These are phyloP conservation scores for Nemania diffusa DNA, from an alignment of 2,329 filamentous ascomycete species.

Conservation along the genomic window DNA sequence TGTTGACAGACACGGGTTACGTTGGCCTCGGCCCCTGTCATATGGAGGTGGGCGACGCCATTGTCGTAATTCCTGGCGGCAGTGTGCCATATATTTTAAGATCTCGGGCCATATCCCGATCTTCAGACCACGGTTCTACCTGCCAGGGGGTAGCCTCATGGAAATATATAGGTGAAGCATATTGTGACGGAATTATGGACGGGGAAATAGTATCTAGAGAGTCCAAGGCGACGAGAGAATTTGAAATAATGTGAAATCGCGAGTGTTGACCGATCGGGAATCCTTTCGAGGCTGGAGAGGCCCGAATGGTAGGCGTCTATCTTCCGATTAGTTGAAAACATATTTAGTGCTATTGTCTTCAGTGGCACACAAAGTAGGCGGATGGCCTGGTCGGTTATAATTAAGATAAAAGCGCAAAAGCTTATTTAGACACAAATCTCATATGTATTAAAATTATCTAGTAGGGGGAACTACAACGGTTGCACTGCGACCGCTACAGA, in stretches of 20 bases:
- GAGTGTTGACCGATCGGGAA: neutral
- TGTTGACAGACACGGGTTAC: constrained; percentile 45
- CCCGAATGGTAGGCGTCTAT: too few species aligned
- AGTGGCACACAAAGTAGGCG: too few species aligned
- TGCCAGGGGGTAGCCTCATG: constrained; percentile 25
- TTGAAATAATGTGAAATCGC: constrained; percentile 5
- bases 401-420: too few species aligned
- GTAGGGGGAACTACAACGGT: too few species aligned
- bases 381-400: too few species aligned
- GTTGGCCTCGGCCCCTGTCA: constrained; percentile 46
- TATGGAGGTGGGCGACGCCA: constrained; percentile 41
- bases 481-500: too few species aligned
- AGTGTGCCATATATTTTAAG: constrained; percentile 47
- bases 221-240: neutral
- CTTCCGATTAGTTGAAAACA: neutral
- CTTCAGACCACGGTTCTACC: neutral
- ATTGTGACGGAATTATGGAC: constrained; percentile 51
- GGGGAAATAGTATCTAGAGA: constrained; percentile 41
- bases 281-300: neutral
- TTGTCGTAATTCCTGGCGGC: constrained; percentile 47
- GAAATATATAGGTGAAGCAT: constrained; percentile 48
- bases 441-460: too few species aligned
- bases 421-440: too few species aligned
- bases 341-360: too few species aligned
- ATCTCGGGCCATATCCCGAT: neutral